Conservation (phyloP, 768 basidiomycete species). For the Tulasnella sp. region DNA sequence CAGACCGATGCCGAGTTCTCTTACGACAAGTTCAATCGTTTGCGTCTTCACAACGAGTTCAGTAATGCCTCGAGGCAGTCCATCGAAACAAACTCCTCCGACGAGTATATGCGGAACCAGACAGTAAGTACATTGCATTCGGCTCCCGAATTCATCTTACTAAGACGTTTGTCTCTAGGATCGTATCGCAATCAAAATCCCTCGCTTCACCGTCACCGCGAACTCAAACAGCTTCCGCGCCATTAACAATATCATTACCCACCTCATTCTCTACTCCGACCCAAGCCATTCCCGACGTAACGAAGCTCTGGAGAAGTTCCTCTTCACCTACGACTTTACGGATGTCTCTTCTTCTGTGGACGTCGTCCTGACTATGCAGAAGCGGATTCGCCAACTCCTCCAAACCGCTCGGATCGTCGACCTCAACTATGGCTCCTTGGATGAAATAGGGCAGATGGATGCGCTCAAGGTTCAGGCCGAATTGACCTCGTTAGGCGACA, state of each 20-base stretch:
- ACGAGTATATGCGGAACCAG: slow-evolving; percentile 59
- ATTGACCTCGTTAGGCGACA: slow-evolving; percentile 66
- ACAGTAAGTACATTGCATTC: slow-evolving; percentile 46
- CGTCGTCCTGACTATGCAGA: slow-evolving; percentile 69
- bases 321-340: slow-evolving; percentile 86
- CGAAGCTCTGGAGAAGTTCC: slow-evolving; percentile 73
- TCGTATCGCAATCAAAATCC: slow-evolving; percentile 73
- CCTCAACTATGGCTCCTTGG: slow-evolving; percentile 39
- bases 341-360: slow-evolving; percentile 66
- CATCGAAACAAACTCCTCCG: slow-evolving; percentile 32
- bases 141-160: slow-evolving; percentile 2
- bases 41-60: slow-evolving; percentile 71
- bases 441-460: slow-evolving; percentile 49
- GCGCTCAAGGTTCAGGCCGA: slow-evolving; percentile 68
- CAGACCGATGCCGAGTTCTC: slow-evolving; percentile 81
- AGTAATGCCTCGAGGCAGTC: slow-evolving; percentile 41
- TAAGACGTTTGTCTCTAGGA: slow-evolving; percentile 50
- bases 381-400: slow-evolving; percentile 57
- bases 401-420: slow-evolving; percentile 40
- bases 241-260: slow-evolving; percentile 81
- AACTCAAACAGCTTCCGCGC: slow-evolving; percentile 76
- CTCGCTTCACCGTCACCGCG: slow-evolving; percentile 82
- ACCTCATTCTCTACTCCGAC: slow-evolving; percentile 87
- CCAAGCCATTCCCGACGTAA: slow-evolving; percentile 73
- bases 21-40: slow-evolving; percentile 92